Evolutionary conservation across 768 basidiomycete species (phyloP).

Genomic region (Naematelia encephala): DNA sequence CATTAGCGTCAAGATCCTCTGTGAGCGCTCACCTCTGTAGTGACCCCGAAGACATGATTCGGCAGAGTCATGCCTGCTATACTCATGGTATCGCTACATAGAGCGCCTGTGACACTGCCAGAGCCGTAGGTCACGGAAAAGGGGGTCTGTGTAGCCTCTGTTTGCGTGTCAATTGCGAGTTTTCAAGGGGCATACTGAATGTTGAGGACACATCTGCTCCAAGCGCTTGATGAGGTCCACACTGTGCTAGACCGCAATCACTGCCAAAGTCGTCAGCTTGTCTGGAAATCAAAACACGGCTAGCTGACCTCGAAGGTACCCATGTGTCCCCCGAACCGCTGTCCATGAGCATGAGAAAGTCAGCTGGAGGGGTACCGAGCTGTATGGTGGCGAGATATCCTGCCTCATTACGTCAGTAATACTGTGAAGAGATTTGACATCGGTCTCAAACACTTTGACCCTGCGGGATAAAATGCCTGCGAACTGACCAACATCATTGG

Average conservation of each 20-base stretch:
- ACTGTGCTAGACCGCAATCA: conserved; percentile 10
- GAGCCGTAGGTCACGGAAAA: conserved; percentile 43
- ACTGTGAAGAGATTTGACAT: neutral
- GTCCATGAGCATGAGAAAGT: conserved; percentile 65
- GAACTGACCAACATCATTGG: conserved; percentile 52
- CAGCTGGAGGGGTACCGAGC: conserved; percentile 63
- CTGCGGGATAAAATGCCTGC: neutral
- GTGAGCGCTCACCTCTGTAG: conserved; percentile 56
- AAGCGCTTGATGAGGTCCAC: conserved; percentile 65
- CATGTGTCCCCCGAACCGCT: conserved; percentile 68
- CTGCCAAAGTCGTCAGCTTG: neutral
- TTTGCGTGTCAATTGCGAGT: conserved; percentile 51
- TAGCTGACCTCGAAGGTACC: conserved; percentile 51
- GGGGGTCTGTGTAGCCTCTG: conserved; percentile 2
- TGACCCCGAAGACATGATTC: conserved; percentile 67
- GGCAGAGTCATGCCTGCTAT: conserved; percentile 63
- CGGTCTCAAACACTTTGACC: neutral
- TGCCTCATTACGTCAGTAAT: too few relatives aligned
- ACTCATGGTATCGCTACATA: conserved; percentile 63
- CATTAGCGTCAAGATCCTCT: neutral
- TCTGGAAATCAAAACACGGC: neutral
- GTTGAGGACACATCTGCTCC: conserved; percentile 62
- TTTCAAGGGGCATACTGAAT: conserved; percentile 57
- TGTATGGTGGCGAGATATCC: conserved; percentile 56
- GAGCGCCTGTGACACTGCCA: conserved; percentile 64